Conservation (phyloP, 2,329 filamentous ascomycete species). For the Aspergillus sp. region DNA sequence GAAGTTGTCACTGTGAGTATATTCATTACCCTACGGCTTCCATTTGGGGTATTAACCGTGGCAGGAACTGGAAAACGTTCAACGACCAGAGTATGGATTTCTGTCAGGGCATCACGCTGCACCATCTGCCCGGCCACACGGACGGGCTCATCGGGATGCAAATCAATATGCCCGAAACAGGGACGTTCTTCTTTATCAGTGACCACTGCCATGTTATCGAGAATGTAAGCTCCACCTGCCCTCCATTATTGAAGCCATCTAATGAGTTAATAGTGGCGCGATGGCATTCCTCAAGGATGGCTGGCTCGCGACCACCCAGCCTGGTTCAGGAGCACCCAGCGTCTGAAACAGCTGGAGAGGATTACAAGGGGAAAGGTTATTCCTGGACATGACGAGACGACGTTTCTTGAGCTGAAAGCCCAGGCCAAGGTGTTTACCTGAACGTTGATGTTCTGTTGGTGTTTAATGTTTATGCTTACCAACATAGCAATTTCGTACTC, state of each 20-base stretch:
- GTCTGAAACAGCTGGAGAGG: slow-evolving; percentile 10
- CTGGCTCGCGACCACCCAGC: slow-evolving; percentile 13
- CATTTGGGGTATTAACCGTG: too few species aligned
- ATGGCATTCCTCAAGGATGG: slow-evolving; percentile 16
- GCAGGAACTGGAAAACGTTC: slow-evolving; percentile 15
- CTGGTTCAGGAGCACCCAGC: slow-evolving; percentile 16
- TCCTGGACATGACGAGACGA: slow-evolving; percentile 13
- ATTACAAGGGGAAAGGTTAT: slow-evolving; percentile 12
- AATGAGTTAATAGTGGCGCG: slow-evolving; percentile 7
- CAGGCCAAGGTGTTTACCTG: slow-evolving; percentile 8
- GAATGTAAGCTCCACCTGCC: slow-evolving; percentile 2
- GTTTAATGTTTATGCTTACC: too few species aligned
- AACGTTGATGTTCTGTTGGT: too few species aligned
- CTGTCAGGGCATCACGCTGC: slow-evolving; percentile 15
- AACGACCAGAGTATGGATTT: slow-evolving; percentile 12
- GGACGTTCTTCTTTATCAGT: slow-evolving; percentile 15
- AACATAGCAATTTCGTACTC: too few species aligned
- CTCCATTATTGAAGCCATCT: not conserved
- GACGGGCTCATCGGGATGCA: slow-evolving; percentile 14
- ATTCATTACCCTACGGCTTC: too few species aligned
- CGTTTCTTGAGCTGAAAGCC: slow-evolving; percentile 5
- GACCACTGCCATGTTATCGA: slow-evolving; percentile 17
- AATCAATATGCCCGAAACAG: slow-evolving; percentile 12
- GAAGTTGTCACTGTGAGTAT: slow-evolving; percentile 9
- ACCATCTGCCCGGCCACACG: slow-evolving; percentile 12